These are phyloP conservation scores for Mortierella claussenii DNA, from an alignment of 192 early-diverging fungal species.

Conservation along the genomic window DNA sequence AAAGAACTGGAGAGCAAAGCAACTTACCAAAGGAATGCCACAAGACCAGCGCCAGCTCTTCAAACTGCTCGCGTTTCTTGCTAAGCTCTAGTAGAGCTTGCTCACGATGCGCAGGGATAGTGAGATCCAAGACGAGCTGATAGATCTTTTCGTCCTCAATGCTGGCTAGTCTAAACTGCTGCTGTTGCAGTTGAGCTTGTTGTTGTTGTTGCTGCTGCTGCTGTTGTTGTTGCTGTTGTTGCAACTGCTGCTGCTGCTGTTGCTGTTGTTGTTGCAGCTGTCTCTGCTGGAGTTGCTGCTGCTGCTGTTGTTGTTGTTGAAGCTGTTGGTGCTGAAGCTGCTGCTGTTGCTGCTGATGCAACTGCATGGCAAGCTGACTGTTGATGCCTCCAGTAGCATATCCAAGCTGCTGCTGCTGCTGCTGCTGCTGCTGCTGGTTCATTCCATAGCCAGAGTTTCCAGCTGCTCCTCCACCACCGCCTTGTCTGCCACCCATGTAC, in stretches of 20 bases:
- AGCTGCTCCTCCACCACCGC: not conserved
- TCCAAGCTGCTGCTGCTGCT: not conserved
- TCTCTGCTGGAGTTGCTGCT: constrained; percentile 6
- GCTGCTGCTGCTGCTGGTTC: not conserved
- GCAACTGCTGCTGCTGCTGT: constrained; percentile 22
- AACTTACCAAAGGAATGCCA: constrained; percentile 75
- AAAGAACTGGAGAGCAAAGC: not conserved
- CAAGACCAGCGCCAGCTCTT: constrained; percentile 94
- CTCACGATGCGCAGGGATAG: constrained; percentile 81
- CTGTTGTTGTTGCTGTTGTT: constrained; percentile 31
- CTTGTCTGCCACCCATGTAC: not conserved
- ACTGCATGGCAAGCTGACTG: not conserved
- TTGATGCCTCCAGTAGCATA: not conserved
- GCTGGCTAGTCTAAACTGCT: constrained; percentile 49
- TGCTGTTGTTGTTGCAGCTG: constrained; percentile 45
- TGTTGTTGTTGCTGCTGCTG: constrained; percentile 28
- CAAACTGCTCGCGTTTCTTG: constrained; percentile 94
- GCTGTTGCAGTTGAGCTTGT: constrained; percentile 28
- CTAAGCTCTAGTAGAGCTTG: constrained; percentile 92
- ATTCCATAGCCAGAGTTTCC: not conserved
- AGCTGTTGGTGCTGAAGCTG: not conserved
- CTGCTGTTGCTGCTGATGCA: not conserved
- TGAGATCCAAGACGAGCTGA: constrained; percentile 85
- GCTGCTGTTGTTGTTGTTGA: not conserved
- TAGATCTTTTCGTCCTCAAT: constrained; percentile 91